Base-by-base conservation (phyloP, 2,329 filamentous ascomycete species). In the Pseudogymnoascus sp. region DNA sequence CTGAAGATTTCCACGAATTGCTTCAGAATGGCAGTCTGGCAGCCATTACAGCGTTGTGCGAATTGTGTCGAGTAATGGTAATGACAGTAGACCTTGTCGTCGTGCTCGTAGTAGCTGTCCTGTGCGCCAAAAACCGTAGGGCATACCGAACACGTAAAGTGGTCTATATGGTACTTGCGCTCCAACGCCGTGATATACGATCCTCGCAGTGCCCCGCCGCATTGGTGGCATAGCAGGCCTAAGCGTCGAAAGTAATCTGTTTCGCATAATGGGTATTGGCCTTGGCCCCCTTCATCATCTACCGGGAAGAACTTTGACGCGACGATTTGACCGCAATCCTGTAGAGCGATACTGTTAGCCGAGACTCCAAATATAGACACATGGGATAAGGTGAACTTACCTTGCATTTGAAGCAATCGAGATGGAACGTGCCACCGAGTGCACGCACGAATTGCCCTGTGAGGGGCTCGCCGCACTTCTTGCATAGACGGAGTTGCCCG, bases 1-100 rank as follows among this genome's bases (percentile, higher is more conserved):
- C 95, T 88, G 77, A 93, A 99, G 66, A 99, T 97, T 76, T 99
- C 95, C 66, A 99, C 95, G 75, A 99, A 99, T 75, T 99, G 95
- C 78, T 99, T 99, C 47, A 99, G 81, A 67, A 99, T 99, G 62
- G 95, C 91, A 2, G 93, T 97, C 72, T 96, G 92, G 72, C 95
- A 99, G 68, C 95, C 95, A 75, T 96, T 96, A 75, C 95, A 99
- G 63, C 91, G 85, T 74, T 97, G 93, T 37, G 95, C 95, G 73
- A 97, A 97, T 72, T 92, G 91, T 14, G 95, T 99, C 11, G 93
- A 97, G 76, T 99, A 99, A 76, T 99, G 95, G 74, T 96, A 99
- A 75, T 99, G 95, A 75, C 95, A 99, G 76, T 96, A 99, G 26
- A 99, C 95, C 71, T 91, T 89, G 68, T 91, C 89, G 71, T 97